These are phyloP conservation scores for Fusarium torulosum DNA, from an alignment of 2,329 filamentous ascomycete genomes.

Conservation along the genomic window DNA sequence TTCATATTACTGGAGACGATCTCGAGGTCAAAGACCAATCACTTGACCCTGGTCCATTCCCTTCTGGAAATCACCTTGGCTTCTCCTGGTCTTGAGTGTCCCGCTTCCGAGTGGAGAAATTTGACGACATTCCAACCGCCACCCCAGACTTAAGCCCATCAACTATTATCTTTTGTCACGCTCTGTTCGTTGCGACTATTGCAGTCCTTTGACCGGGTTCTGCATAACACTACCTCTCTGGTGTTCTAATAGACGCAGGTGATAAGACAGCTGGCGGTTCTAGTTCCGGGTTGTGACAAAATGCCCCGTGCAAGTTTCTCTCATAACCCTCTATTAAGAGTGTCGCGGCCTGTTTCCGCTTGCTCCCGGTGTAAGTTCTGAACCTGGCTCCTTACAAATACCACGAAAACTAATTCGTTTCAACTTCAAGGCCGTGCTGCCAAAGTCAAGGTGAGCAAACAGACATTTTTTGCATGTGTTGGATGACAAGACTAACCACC, in stretches of 20 bases:
- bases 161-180: conserved; percentile 25
- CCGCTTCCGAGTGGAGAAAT: conserved; percentile 45
- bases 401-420: conserved; percentile 7
- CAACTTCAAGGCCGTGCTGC: conserved; percentile 73
- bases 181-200: conserved; percentile 12
- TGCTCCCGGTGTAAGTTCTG: conserved; percentile 76
- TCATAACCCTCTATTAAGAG: conserved; percentile 73
- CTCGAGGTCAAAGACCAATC: conserved; percentile 14
- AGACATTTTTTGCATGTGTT: background rate
- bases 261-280: background rate
- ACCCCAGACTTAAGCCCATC: conserved; percentile 28
- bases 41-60: conserved; percentile 19
- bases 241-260: background rate
- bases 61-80: conserved; percentile 33
- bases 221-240: background rate
- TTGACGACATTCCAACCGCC: conserved; percentile 43
- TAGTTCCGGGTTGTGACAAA: conserved; percentile 24
- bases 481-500: conserved; percentile 17
- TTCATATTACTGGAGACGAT: conserved; percentile 10
- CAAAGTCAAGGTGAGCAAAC: conserved; percentile 81
- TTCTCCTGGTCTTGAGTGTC: conserved; percentile 39
- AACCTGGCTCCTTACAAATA: background rate
- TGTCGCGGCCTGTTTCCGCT: conserved; percentile 83
- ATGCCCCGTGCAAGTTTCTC: conserved; percentile 64
- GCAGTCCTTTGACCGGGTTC: background rate